Evolutionary conservation across 1,284 basidiomycete species (phyloP), one percentile per base, ranked within the genome.

Genomic region (Macrocystidia cucumis): DNA sequence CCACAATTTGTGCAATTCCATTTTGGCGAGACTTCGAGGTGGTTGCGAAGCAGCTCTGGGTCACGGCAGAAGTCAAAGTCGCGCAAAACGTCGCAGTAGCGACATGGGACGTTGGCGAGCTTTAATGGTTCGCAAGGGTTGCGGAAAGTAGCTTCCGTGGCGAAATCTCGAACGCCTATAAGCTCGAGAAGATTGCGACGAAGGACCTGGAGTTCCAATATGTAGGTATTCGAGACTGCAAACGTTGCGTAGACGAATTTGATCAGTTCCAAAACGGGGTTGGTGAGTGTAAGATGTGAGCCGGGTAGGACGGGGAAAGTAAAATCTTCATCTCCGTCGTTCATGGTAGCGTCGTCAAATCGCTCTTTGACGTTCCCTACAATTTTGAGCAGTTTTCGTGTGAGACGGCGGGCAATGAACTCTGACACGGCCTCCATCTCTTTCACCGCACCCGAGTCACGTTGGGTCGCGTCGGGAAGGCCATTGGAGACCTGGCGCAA

Each of bases 31-130:
- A 67, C 54, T 14, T 69, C 63, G 24, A 63, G 57, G 20, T 69
- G 54, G 45, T 67, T 65, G 0, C 87, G 83, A 33, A 91, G 65
- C 27, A 96, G 72, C 43, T 92, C 89, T 4, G 81, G 71, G 56
- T 97, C 93, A n/a, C 93, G 77, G 54, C 92, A 96, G 46, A 98
- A 84, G 56, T 98, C 95, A 46, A 98, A 87, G 56, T 93, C 91
- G 12, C 89, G 78, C 41, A 95, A 74, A 14, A 74, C 68, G 57
- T 93, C 93, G 63, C 96, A 99, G 50, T 85, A 78, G 35, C 74
- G 77, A 57, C 96, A 98, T 17, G 93, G 87, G 17, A 98, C 86
- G 54, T 90, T 89, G 16, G 82, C 72, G 17, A 98, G 61, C 46
- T 85, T 84, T 43, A 98, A 75, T 2, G 91, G 81, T 51, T 96